Percentiles rank a stretch among this genome's conserved stretches.
phyloP scores from a whole-genome alignment of 1,284 basidiomycete species.

The Tilletia horrida region DNA sequence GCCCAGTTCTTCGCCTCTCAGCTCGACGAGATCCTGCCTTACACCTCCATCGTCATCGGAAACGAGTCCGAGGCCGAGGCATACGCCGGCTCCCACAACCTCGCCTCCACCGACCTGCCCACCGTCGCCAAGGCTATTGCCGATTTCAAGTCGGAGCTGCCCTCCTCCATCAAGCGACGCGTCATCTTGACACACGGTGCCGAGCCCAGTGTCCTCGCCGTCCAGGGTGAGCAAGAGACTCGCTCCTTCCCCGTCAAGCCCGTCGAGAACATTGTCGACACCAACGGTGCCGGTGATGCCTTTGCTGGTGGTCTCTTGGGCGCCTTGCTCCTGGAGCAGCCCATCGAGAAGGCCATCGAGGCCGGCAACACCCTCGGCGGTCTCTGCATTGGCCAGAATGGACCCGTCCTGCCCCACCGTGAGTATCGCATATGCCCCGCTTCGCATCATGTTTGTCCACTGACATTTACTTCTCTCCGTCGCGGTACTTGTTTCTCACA shows the following conservation, averaged over 20 bases:
- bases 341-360: constrained; percentile 72
- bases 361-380: constrained; percentile 83
- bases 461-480: neutral
- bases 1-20: constrained; percentile 80
- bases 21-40: constrained; percentile 49
- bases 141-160: constrained; percentile 30
- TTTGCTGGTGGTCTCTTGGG: constrained; percentile 97
- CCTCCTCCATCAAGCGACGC: constrained; percentile 64
- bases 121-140: constrained; percentile 52
- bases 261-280: constrained; percentile 71
- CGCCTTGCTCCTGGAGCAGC: constrained; percentile 76
- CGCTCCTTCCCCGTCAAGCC: constrained; percentile 59
- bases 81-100: constrained; percentile 66
- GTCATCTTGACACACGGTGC: constrained; percentile 92
- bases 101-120: constrained; percentile 46
- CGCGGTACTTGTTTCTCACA: neutral
- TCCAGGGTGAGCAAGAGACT: constrained; percentile 62
- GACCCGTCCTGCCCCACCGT: constrained; percentile 52
- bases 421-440: too few relatives aligned
- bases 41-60: constrained; percentile 58
- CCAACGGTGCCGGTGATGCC: constrained; percentile 98
- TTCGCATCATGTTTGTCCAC: neutral
- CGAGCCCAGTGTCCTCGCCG: constrained; percentile 74
- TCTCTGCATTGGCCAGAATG: constrained; percentile 81
- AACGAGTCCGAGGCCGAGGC: constrained; percentile 92